Evolutionary conservation across 352 stramenopile genomes (phyloP).

Genomic region (Phytophthora rubi): DNA sequence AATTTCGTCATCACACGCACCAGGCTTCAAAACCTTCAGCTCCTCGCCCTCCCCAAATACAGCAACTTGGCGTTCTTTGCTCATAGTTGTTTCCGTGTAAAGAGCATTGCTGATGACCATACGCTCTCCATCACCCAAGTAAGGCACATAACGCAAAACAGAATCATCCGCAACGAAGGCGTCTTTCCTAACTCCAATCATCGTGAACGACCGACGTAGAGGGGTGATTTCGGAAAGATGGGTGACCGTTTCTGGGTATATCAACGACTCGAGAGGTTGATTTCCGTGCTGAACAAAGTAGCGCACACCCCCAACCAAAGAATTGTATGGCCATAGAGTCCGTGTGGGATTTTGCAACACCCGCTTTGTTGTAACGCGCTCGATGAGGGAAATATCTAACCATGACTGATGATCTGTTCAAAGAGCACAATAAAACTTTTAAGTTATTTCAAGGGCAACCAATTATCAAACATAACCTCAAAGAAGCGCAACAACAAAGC

Average conservation of each 20-base stretch:
- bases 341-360: constrained; percentile 25
- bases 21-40: constrained; percentile 43
- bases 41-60: constrained; percentile 46
- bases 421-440: constrained; percentile 8
- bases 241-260: constrained; percentile 64
- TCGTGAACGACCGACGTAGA: constrained; percentile 63
- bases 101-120: constrained; percentile 68
- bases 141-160: constrained; percentile 88
- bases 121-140: constrained; percentile 80
- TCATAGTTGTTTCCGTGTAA: constrained; percentile 67
- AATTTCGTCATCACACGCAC: constrained; percentile 61
- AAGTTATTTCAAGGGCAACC: not conserved
- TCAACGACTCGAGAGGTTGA: constrained; percentile 18
- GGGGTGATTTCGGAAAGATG: constrained; percentile 51
- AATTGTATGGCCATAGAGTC: constrained; percentile 34
- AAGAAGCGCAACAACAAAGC: not conserved
- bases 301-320: constrained; percentile 45
- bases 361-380: constrained; percentile 40
- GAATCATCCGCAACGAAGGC: constrained; percentile 83
- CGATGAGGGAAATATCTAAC: constrained; percentile 35
- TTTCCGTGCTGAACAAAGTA: constrained; percentile 42
- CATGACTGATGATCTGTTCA: constrained; percentile 36
- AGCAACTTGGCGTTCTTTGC: constrained; percentile 53
- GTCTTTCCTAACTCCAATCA: constrained; percentile 77
- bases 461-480: not conserved